Base-by-base conservation (phyloP, 139 green algal genomes). In the Coccomyxa sp. region DNA sequence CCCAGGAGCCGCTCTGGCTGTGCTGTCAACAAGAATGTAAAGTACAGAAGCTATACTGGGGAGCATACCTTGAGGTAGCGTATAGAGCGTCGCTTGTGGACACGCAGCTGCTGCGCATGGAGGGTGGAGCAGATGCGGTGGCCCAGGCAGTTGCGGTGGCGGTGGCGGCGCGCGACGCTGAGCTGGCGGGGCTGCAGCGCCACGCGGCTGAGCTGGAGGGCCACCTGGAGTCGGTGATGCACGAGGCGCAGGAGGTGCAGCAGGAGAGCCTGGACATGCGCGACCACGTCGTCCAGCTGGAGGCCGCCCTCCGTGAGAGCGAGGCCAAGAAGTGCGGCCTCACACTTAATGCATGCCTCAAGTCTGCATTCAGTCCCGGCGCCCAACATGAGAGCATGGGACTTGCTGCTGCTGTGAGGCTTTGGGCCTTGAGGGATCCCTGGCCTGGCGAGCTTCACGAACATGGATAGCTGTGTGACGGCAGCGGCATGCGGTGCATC, bases 261-360 rank as follows among this genome's bases (percentile, higher is more conserved):
- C 35, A 39, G 7, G 39, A 82, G 73, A 33, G 75, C 44, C 78
- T 82, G 73, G 72, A 78, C 29, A 34, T 39, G 16, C 78, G 72
- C 10, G 36, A 82, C 8, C 27, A 36, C 1, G 24, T 68, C n/a
- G n/a, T 38, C 35, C 55, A 79, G 39, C 78, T 82, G 34, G 55
- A 78, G 31, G 54, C 71, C 38, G 72, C 75, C 8, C 72, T 82
- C 18, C 68, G 55, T 22, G 78, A 82, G 38, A 79, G 72, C 33
- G 72, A 82, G 29, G 73, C 72, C 22, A 78, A 82, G 50, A 68
- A 72, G 78, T 82, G 37, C 4, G 71, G 12, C 27, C 10, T n/a
- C 24, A 50, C 14, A 34, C 37, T n/a, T n/a, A n/a, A n/a, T n/a
- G n/a, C n/a, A n/a, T n/a, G n/a, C n/a, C n/a, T n/a, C n/a, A n/a